Conservation (phyloP, 1,284 basidiomycete species). For the Phellopilus nigrolimitatus region DNA sequence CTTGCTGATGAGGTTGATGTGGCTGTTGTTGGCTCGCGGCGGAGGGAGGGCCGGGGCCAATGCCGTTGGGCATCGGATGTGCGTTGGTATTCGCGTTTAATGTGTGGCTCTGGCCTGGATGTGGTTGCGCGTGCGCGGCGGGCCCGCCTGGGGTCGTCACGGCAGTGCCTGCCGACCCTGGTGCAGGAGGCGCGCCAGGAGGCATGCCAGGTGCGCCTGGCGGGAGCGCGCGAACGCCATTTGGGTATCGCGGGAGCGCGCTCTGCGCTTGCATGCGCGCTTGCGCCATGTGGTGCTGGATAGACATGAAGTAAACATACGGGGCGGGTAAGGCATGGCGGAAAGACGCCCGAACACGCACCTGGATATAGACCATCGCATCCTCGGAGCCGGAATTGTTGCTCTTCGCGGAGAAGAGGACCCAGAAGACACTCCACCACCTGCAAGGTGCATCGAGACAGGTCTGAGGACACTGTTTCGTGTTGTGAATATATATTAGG, state of each 20-base stretch:
- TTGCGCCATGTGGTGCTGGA: slow-evolving; percentile 27
- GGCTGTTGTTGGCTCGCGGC: slow-evolving; percentile 32
- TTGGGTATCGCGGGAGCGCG: slow-evolving; percentile 23
- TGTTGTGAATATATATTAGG: background rate
- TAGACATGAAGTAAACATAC: slow-evolving; percentile 32
- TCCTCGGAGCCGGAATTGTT: slow-evolving; percentile 58
- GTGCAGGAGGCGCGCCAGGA: background rate
- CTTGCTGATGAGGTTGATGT: slow-evolving; percentile 16
- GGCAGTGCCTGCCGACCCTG: slow-evolving; percentile 19
- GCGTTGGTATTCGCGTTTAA: too few relatives aligned
- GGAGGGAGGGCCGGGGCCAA: slow-evolving; percentile 23
- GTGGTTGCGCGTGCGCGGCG: slow-evolving; percentile 18
- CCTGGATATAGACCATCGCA: slow-evolving; percentile 57
- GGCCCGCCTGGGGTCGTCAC: slow-evolving; percentile 18
- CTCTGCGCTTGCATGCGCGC: slow-evolving; percentile 30
- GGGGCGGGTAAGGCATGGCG: slow-evolving; percentile 19
- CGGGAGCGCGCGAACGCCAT: slow-evolving; percentile 22
- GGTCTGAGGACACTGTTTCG: background rate
- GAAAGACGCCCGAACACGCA: slow-evolving; percentile 10
- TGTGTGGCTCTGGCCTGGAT: too few relatives aligned
- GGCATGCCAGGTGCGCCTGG: slow-evolving; percentile 8
- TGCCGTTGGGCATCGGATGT: too few relatives aligned
- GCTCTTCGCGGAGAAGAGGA: slow-evolving; percentile 72
- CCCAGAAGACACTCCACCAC: slow-evolving; percentile 87
- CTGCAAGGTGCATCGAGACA: slow-evolving; percentile 32